phyloP scores from a whole-genome alignment of 2,329 filamentous ascomycete species.

The Acephala macrosclerotiorum region DNA sequence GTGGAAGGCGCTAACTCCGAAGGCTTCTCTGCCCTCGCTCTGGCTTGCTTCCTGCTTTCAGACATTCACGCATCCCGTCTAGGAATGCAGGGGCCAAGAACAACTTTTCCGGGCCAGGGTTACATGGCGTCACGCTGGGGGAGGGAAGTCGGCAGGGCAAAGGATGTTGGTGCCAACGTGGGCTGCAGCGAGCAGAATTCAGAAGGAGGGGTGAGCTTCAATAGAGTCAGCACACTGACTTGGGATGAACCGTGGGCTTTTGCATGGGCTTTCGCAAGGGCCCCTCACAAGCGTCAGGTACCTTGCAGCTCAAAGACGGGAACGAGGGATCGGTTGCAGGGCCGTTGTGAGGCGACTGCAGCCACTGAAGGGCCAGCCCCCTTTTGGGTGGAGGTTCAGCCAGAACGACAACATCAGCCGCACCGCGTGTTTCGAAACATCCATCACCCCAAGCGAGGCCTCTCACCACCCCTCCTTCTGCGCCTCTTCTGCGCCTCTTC shows the following conservation, averaged over 20 bases:
- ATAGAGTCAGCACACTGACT: neutral
- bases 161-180: neutral
- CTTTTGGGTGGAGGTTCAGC: neutral
- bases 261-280: neutral
- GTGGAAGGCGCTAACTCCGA: neutral
- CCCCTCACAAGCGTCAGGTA: constrained; percentile 4
- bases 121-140: constrained; percentile 21
- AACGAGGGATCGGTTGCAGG: constrained; percentile 11
- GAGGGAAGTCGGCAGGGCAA: neutral
- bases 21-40: neutral
- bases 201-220: neutral
- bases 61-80: neutral
- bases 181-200: neutral
- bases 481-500: neutral
- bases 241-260: constrained; percentile 18
- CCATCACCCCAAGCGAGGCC: constrained; percentile 16
- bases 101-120: constrained; percentile 2
- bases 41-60: neutral
- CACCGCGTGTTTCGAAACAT: constrained; percentile 22
- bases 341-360: constrained; percentile 16
- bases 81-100: constrained; percentile 2
- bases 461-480: neutral
- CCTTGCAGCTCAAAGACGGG: constrained; percentile 22
- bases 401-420: constrained; percentile 11
- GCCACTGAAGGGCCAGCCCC: constrained; percentile 10